A percentile compares a stretch with the other conserved stretches of the same genome.
Conservation (phyloP, 1,284 basidiomycete genomes). For the Pterulicium gracile region DNA sequence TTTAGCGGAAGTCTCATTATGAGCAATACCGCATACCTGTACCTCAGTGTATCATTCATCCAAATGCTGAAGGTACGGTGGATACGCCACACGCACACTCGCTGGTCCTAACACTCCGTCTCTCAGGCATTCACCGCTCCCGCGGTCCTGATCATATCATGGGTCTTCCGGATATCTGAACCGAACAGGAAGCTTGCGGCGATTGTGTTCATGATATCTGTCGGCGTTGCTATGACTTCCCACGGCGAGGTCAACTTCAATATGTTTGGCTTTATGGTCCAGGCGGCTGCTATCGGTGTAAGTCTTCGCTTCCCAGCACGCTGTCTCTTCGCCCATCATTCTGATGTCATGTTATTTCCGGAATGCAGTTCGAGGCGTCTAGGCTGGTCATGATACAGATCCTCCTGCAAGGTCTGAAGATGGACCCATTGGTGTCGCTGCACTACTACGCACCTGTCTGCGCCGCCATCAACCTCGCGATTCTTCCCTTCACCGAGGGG, state of each 20-base stretch:
- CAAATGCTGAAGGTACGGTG: constrained; percentile 88
- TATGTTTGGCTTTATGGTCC: constrained; percentile 77
- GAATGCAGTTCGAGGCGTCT: constrained; percentile 79
- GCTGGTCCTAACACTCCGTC: constrained; percentile 1
- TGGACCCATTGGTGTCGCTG: constrained; percentile 93
- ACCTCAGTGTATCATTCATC: constrained; percentile 87
- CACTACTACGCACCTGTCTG: constrained; percentile 98
- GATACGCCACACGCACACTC: neutral
- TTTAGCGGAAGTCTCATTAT: constrained; percentile 90
- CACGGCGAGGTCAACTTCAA: constrained; percentile 85
- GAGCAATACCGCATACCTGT: constrained; percentile 91
- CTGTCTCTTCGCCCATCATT: constrained; percentile 7
- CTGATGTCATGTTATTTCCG: no score
- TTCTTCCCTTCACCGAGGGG: constrained; percentile 87
- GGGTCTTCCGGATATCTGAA: constrained; percentile 82
- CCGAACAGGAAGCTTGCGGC: constrained; percentile 71
- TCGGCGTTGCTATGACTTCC: constrained; percentile 81
- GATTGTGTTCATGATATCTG: constrained; percentile 90
- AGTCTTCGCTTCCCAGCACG: constrained; percentile 18
- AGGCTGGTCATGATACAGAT: constrained; percentile 96
- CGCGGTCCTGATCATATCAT: constrained; percentile 91
- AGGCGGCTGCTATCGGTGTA: constrained; percentile 72
- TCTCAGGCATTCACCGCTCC: constrained; percentile 89
- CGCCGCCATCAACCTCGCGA: constrained; percentile 76
- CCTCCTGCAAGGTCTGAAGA: constrained; percentile 90